Conservation (phyloP, 2,329 filamentous ascomycete genomes). For the Bipolaris cookei region DNA sequence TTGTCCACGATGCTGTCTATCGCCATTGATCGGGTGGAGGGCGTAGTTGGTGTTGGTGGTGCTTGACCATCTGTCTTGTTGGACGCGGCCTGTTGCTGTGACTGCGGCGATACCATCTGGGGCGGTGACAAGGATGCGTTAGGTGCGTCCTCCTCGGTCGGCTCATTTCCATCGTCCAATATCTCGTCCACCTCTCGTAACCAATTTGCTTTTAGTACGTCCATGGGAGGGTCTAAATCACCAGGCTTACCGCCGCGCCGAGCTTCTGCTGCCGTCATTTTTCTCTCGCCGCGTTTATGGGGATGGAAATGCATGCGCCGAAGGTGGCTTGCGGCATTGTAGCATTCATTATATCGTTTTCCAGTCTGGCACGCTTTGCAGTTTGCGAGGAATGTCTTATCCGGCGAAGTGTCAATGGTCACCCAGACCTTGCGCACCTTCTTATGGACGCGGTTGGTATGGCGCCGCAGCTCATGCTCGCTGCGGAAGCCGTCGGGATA, state of each 20-base stretch:
- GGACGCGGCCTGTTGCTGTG: conserved; percentile 21
- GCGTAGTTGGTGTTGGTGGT: conserved; percentile 47
- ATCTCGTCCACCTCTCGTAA: conserved; percentile 62
- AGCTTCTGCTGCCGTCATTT: conserved; percentile 63
- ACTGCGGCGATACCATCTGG: conserved; percentile 15
- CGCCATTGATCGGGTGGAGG: conserved; percentile 48
- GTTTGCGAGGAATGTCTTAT: conserved; percentile 71
- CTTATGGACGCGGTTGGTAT: conserved; percentile 70
- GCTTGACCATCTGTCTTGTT: conserved; percentile 40
- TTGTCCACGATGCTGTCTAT: conserved; percentile 51
- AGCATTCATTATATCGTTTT: conserved; percentile 89
- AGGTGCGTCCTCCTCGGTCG: conserved; percentile 28
- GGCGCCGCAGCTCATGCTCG: conserved; percentile 70
- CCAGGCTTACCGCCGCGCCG: conserved; percentile 66
- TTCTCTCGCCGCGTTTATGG: conserved; percentile 60
- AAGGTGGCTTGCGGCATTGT: conserved; percentile 91
- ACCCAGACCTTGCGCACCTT: conserved; percentile 67
- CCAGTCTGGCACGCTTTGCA: conserved; percentile 81
- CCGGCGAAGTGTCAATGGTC: conserved; percentile 65
- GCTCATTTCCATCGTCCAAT: conserved; percentile 38
- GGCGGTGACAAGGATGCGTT: conserved; percentile 30
- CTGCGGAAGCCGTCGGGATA: conserved; percentile 82
- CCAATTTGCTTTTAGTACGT: conserved; percentile 64
- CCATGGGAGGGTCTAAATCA: conserved; percentile 62
- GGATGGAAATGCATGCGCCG: conserved; percentile 86